Base-by-base conservation (phyloP, 768 basidiomycete genomes). In the Tubosaeta brunneosetosa region DNA sequence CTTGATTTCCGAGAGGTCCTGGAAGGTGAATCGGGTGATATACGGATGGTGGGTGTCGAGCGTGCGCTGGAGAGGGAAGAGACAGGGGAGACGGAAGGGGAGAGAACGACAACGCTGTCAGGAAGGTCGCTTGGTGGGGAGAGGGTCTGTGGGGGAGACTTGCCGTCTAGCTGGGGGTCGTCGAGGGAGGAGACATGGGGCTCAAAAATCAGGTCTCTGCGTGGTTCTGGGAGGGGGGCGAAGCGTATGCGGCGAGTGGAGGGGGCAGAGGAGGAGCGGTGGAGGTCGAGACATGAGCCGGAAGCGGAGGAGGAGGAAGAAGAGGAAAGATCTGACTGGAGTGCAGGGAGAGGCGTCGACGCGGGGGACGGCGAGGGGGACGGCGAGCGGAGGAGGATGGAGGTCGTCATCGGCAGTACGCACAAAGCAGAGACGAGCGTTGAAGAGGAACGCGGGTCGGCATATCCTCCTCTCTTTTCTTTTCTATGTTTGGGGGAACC, bases 151-250 rank as follows among this genome's bases (percentile, higher is more conserved):
- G 37, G 29, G n/a, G 41, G 14, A 34, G 45, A 22, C 40, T 58
- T 61, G 22, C 47, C 8, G 13, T 40, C 47, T 38, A 66, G 55
- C 37, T 64, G 67, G 43, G 56, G 52, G 17, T 77, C 74, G 47
- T 69, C 68, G 22, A 65, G 67, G 53, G 73, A 64, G 16, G 42
- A n/a, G n/a, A 31, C 42, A 6, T 29, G 17, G 11, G 16, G 3
- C 17, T 12, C 19, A 26, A 17, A 6, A 2, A 11, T 25, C 57
- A 73, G 57, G 55, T 79, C 76, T 47, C 81, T 76, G 22, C 81
- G 75, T 2, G 88, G 87, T 59, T 88, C 86, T 1, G 92, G 92
- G 16, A 94, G 79, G 1, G 92, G 92, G 0, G 92, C 91, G 56
- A 94, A 94, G 55, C 88, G 81, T 53, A 94, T 92, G 33, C 60